Base-by-base conservation (phyloP, 768 basidiomycete genomes). In the Russula dissimulans region DNA sequence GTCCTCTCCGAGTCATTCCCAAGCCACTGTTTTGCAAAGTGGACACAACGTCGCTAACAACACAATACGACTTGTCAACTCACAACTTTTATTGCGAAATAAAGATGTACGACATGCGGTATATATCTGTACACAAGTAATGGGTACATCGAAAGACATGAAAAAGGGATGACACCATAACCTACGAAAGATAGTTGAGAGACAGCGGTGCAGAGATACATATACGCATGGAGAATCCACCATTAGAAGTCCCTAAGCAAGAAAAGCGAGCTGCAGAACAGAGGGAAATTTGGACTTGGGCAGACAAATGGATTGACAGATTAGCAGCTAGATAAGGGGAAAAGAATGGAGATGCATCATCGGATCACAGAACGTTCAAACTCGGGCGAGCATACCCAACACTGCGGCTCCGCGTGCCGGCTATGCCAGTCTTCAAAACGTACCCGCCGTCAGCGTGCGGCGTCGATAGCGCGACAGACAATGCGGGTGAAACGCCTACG, bases 401-500 rank as follows among this genome's bases (percentile, higher is more conserved):
- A 22, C 63, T 64, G 47, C 32, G 46, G 44, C 61, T 55, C n/a
- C 63, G 60, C 12, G 18, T 31, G 17, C 47, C 22, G 3, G 42
- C 18, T 12, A 47, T 18, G 6, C 51, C 56, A 4, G 63, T 44
- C 1, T 57, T 58, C 17, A 62, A 49, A 48, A 65, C 61, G 54
- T 59, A 63, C 10, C 62, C 56, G 14, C 57, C 53, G n/a, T 63
- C 61, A 2, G 29, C 44, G 42, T 54, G 39, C 18, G 58, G 55
- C 52, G 52, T 57, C 9, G 62, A 60, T 34, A 39, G 36, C 15
- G 52, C 65, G 32, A 60, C 46, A 3, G 62, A 54, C 43, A 64
- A 17, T 9, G 62, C 55, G 9, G 54, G 53, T 14, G 65, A 64
- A 10, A 65, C 54, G 29, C 51, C 56, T 11, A 66, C 59, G 41